Evolutionary conservation across 2,329 filamentous ascomycete genomes (phyloP), one percentile per base, ranked within the genome.

Genomic region (Exophiala phaeomuriformis): DNA sequence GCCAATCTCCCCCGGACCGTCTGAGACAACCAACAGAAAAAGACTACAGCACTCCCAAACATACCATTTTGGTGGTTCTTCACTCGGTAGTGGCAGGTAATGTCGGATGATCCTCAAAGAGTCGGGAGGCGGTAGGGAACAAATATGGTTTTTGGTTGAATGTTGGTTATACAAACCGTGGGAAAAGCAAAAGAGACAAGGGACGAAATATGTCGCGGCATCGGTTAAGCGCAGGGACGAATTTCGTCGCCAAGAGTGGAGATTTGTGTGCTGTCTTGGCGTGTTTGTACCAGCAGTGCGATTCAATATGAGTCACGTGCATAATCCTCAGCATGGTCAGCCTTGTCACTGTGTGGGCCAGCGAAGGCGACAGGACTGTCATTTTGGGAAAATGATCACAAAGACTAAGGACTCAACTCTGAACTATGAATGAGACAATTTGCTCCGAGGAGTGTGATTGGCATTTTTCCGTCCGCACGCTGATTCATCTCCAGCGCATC

Each of bases 91-190:
- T 41, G 36, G 40, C 53, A 52, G 52, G 56, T 52, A 68, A 68
- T 72, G 74, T 75, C 74, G 74, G 73, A 74, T 72, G 70, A 71
- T 77, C 74, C 74, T 77, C 74, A 72, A 77, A 77, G 74, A 77
- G 74, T 71, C 50, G 53, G 19, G 19, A 19, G 19, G 51, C 52
- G 42, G 50, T 49, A 53, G 53, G 45, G 55, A 61, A 59, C 36
- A 52, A 57, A 61, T 57, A 19, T 19, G 19, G 19, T 19, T 19
- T 19, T 19, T 19, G 19, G 19, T 1, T 50, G 55, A 56, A 30
- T 44, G 51, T 44, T 51, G 43, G 50, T 52, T 45, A 10, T 57
- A 55, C n/a, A 47, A 37, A 41, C 47, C 49, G 29, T 45, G 31
- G 6, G 32, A 43, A 27, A 45, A 43, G 7, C 42, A 7, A 45